A percentile compares a stretch with the other conserved stretches of the same genome.
These are phyloP conservation scores for Apiospora aurea DNA, from an alignment of 2,329 filamentous ascomycete species.

Conservation along the genomic window DNA sequence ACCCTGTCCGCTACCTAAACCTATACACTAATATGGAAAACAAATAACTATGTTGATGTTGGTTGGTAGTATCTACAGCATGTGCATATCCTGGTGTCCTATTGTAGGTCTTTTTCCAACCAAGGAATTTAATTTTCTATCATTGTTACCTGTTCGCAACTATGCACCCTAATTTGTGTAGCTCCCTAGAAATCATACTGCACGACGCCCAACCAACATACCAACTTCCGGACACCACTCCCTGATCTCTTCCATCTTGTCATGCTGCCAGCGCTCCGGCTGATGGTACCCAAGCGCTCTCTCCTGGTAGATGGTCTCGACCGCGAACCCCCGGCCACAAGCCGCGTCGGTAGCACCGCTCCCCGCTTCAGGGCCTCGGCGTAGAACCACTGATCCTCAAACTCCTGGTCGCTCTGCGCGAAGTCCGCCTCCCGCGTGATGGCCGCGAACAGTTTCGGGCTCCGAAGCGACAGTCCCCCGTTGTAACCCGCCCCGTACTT, in stretches of 20 bases:
- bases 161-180: too few species aligned
- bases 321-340: constrained; percentile 38
- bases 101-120: too few species aligned
- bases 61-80: too few species aligned
- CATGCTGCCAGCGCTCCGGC: constrained; percentile 34
- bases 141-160: too few species aligned
- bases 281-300: constrained; percentile 40
- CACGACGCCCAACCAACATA: constrained; percentile 29
- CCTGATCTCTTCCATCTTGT: constrained; percentile 37
- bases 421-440: constrained; percentile 31
- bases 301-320: constrained; percentile 41
- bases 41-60: too few species aligned
- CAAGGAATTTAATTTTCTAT: too few species aligned
- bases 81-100: too few species aligned
- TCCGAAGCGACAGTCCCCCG: constrained; percentile 42
- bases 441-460: constrained; percentile 36
- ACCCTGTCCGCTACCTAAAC: too few species aligned
- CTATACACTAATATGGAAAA: too few species aligned
- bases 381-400: constrained; percentile 44
- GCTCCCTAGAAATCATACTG: background rate
- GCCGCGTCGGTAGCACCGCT: constrained; percentile 34
- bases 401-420: constrained; percentile 31
- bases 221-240: constrained; percentile 41
- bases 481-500: constrained; percentile 39
- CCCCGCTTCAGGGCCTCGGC: constrained; percentile 28